These are phyloP conservation scores for Scenedesmus sp. DNA, from an alignment of 163 green algal species.

Conservation along the genomic window DNA sequence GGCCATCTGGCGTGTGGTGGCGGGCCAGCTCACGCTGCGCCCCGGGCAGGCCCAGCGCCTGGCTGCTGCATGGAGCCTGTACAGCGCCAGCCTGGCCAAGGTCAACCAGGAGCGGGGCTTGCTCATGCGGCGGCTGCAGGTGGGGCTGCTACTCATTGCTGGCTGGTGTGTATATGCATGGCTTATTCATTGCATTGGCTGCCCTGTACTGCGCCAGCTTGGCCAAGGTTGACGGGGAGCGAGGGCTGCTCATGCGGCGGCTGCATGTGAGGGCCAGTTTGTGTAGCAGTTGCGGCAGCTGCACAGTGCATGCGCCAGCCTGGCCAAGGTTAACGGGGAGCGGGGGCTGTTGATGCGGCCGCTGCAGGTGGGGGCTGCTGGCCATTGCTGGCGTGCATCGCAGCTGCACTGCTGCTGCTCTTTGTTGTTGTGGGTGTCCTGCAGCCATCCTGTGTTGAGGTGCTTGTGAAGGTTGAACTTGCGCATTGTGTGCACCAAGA, in stretches of 20 bases:
- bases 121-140: slow-evolving; percentile 5
- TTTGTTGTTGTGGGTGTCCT: too few species aligned
- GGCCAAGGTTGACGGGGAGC: not conserved
- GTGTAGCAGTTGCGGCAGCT: too few species aligned
- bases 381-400: too few species aligned
- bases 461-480: too few species aligned
- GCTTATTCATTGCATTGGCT: too few species aligned
- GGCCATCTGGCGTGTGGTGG: slow-evolving; percentile 15
- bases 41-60: slow-evolving; percentile 4
- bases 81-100: not conserved
- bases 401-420: too few species aligned
- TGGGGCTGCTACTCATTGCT: not conserved
- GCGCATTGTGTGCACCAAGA: too few species aligned
- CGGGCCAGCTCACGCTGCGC: slow-evolving; percentile 4
- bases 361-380: too few species aligned
- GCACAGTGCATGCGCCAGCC: not conserved
- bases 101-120: not conserved
- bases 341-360: not conserved
- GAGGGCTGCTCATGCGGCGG: not conserved
- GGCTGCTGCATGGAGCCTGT: slow-evolving; percentile 13
- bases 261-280: not conserved
- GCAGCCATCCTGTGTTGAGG: too few species aligned
- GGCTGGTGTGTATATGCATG: too few species aligned
- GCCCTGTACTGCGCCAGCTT: not conserved
- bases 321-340: not conserved